These are phyloP conservation scores for Mortierella hygrophila DNA, from an alignment of 192 early-diverging fungal genomes.

Conservation along the genomic window DNA sequence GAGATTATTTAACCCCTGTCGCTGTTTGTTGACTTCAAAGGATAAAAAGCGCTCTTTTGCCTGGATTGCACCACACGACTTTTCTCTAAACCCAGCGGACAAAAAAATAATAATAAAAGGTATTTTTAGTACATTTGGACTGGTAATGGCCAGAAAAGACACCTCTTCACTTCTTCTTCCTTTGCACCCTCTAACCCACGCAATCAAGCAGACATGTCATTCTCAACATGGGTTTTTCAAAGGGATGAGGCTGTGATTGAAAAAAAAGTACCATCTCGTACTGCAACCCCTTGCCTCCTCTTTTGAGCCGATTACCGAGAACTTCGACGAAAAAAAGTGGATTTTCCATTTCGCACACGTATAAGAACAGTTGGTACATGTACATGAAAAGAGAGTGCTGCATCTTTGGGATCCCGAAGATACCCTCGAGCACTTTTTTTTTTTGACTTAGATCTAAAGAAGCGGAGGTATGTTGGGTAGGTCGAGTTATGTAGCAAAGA, in stretches of 20 bases:
- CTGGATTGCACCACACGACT: not conserved
- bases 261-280: not conserved
- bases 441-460: too few relatives aligned
- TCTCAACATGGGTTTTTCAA: not conserved
- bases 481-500: too few relatives aligned
- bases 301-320: not conserved
- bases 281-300: not conserved
- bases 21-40: not conserved
- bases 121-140: slow-evolving; percentile 13
- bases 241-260: not conserved
- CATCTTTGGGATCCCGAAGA: too few relatives aligned
- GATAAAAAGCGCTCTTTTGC: not conserved
- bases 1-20: not conserved
- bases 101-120: slow-evolving; percentile 10
- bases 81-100: not conserved
- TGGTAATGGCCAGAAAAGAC: not conserved
- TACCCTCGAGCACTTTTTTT: too few relatives aligned
- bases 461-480: too few relatives aligned
- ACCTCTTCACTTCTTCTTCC: not conserved
- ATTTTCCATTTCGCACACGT: not conserved
- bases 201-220: not conserved
- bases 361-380: too few relatives aligned
- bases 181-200: not conserved
- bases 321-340: not conserved
- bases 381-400: too few relatives aligned